These are phyloP conservation scores for Endocarpon pusillum DNA, from an alignment of 495 filamentous ascomycete genomes.

Conservation along the genomic window DNA sequence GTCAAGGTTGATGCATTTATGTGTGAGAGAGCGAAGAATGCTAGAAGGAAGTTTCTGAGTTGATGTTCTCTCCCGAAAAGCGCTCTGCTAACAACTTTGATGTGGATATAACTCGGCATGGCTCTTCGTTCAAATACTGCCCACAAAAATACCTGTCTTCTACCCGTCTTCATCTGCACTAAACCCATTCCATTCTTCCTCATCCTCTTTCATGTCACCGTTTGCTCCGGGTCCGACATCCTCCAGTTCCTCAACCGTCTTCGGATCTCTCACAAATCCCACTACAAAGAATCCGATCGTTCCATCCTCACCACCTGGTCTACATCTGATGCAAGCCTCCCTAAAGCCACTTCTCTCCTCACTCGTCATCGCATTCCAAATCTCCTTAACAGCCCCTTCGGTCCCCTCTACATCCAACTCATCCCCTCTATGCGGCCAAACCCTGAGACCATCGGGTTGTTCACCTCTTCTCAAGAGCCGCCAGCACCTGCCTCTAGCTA, in stretches of 20 bases:
- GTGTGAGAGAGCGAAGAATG: constrained; percentile 51
- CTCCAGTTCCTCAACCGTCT: constrained; percentile 4
- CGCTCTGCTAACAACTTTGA: no score
- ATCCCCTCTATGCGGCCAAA: constrained; percentile 54
- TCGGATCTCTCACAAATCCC: constrained; percentile 39
- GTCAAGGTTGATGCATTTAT: constrained; percentile 70
- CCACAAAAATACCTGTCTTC: no score
- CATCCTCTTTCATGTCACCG: constrained; percentile 12
- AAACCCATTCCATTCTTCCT: constrained; percentile 30
- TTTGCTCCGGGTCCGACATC: constrained; percentile 12
- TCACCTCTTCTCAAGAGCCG: constrained; percentile 47
- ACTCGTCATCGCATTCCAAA: constrained; percentile 1
- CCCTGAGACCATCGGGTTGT: constrained; percentile 50
- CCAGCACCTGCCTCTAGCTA: constrained; percentile 60
- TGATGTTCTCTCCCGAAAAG: no score
- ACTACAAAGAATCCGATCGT: constrained; percentile 60
- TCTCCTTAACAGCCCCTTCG: constrained; percentile 3
- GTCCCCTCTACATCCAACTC: constrained; percentile 4
- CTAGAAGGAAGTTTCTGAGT: constrained; percentile 44
- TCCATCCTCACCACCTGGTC: constrained; percentile 62
- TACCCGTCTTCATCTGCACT: no score
- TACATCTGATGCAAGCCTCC: constrained; percentile 66
- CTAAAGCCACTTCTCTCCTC: constrained; percentile 25
- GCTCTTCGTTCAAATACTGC: no score
- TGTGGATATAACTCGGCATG: no score